Base-by-base conservation (phyloP, 2,329 filamentous ascomycete species). In the Furcasterigmium furcatum region DNA sequence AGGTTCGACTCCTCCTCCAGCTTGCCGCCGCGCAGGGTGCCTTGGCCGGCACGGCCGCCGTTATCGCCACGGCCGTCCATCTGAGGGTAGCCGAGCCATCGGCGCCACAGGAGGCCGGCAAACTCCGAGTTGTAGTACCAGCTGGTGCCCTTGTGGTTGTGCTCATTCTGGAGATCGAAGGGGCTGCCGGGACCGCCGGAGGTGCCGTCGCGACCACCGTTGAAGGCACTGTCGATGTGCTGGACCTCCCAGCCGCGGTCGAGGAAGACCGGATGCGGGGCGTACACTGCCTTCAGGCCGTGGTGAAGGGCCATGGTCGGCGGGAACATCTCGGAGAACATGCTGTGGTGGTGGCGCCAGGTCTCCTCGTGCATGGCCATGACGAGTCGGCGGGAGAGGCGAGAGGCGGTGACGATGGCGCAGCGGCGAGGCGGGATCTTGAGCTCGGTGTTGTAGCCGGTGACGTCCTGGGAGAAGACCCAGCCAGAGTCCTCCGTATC, bases 61-160 rank as follows among this genome's bases (percentile, higher is more conserved):
- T 70, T 61, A n/a, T 64, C 58, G 6, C 72, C 73, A 25, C 74
- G 66, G 7, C 73, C 73, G 47, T 79, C 75, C 56, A 68, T 63
- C 58, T 80, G 76, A 14, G 74, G 66, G 52, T 77, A 81, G 1
- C 78, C 78, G 38, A 94, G 67, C 90, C 90, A 95, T 38, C 88
- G 74, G 42, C 86, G 76, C 80, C 89, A 95, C 53, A 95, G 60
- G n/a, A 85, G 79, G 5, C 84, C 79, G 1, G 87, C 83, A 58
- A 94, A 95, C 41, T 84, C 79, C 19, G 84, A 84, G 55, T 90
- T 87, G 65, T 90, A 95, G 65, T 92, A 95, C 87, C 88, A 95
- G 38, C 79, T 90, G 36, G 84, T 85, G 13, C 89, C 88, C 55
- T 81, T 80, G 70, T 92, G 90, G 64, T 91, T 91, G 63, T 90